phyloP scores from a whole-genome alignment of 768 basidiomycete species.

The Crucibulum laeve region DNA sequence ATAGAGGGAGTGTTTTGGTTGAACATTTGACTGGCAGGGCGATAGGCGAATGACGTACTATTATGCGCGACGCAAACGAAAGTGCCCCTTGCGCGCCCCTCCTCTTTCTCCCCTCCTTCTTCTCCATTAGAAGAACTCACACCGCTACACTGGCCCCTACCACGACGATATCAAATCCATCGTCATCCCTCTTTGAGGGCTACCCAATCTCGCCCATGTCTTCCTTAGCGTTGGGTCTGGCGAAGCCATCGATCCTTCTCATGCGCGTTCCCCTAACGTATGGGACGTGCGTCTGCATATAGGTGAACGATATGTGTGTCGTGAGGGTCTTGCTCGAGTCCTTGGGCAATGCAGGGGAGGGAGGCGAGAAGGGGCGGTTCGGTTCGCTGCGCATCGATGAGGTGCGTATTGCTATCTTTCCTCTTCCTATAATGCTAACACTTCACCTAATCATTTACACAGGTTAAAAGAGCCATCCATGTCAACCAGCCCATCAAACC shows the following conservation, averaged over 20 bases:
- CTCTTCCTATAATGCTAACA: background rate
- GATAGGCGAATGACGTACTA: too few relatives aligned
- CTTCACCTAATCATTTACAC: background rate
- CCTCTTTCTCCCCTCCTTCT: constrained; percentile 11
- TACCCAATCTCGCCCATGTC: constrained; percentile 63
- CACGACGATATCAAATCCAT: constrained; percentile 74
- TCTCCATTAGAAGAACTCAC: too few relatives aligned
- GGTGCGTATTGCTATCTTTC: constrained; percentile 36
- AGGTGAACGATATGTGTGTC: constrained; percentile 88
- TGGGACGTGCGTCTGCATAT: constrained; percentile 96
- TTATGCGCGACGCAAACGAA: constrained; percentile 97
- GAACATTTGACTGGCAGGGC: too few relatives aligned
- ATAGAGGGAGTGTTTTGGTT: too few relatives aligned
- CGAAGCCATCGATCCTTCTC: constrained; percentile 89
- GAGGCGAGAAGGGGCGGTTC: constrained; percentile 69
- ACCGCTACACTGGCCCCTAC: constrained; percentile 93
- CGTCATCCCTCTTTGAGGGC: constrained; percentile 67
- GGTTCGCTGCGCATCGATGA: constrained; percentile 64
- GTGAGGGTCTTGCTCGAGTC: constrained; percentile 73
- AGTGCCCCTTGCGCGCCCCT: constrained; percentile 87
- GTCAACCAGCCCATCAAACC: constrained; percentile 81
- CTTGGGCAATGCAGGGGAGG: constrained; percentile 58
- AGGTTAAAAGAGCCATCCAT: constrained; percentile 71
- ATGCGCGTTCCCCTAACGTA: constrained; percentile 96
- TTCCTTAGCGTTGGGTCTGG: constrained; percentile 97